phyloP scores from a whole-genome alignment of 495 filamentous ascomycete species.

The Lophium mytilinum region DNA sequence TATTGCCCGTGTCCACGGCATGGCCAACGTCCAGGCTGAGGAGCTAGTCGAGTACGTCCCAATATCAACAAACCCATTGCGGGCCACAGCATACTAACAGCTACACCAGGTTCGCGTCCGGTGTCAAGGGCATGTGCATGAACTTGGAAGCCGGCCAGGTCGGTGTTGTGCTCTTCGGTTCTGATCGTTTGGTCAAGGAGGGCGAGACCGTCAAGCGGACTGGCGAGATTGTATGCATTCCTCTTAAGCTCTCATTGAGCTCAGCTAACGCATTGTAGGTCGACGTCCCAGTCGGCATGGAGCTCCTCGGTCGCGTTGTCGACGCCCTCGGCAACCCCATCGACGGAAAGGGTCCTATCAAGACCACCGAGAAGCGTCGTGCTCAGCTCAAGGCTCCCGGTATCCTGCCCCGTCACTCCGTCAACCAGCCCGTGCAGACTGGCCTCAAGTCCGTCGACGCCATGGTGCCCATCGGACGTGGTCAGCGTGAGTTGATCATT shows the following conservation, averaged over 20 bases:
- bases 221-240: slow-evolving; percentile 80
- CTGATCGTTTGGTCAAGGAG: slow-evolving; percentile 98
- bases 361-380: slow-evolving; percentile 85
- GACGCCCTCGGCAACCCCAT: slow-evolving; percentile 98
- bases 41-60: slow-evolving; percentile 95
- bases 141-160: slow-evolving; percentile 99
- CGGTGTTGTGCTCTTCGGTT: slow-evolving; percentile 99
- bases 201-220: slow-evolving; percentile 99
- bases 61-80: neutral
- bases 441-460: slow-evolving; percentile 98
- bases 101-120: slow-evolving; percentile 83
- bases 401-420: slow-evolving; percentile 92
- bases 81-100: slow-evolving; percentile 13
- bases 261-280: slow-evolving; percentile 51
- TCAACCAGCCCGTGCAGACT: slow-evolving; percentile 98
- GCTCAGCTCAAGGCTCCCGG: slow-evolving; percentile 98
- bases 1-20: slow-evolving; percentile 99
- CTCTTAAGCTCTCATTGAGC: neutral
- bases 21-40: slow-evolving; percentile 99
- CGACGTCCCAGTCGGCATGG: slow-evolving; percentile 89
- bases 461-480: slow-evolving; percentile 99
- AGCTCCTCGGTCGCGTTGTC: slow-evolving; percentile 94
- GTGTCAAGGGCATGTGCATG: slow-evolving; percentile 99
- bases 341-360: slow-evolving; percentile 95
- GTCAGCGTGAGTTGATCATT: slow-evolving; percentile 99